A percentile compares a stretch with the other conserved stretches of the same genome.
phyloP scores from a whole-genome alignment of 78 protist species.

The Planoprotostelium fungivorum region DNA sequence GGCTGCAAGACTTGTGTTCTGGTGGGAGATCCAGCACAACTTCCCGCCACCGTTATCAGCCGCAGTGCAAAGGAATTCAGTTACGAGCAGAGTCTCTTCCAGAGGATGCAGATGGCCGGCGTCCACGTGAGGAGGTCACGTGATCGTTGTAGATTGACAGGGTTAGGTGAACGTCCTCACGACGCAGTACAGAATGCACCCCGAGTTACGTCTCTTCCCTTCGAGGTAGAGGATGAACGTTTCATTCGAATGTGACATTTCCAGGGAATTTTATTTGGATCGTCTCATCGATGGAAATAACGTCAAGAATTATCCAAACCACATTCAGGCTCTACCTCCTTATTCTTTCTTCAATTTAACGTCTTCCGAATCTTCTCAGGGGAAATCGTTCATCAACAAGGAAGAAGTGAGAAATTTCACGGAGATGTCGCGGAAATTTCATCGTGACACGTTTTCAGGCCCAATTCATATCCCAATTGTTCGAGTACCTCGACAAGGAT shows the following conservation, averaged over 20 bases:
- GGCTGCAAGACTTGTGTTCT: constrained; percentile 51
- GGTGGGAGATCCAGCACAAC: constrained; percentile 85
- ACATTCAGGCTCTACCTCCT: constrained; percentile 1
- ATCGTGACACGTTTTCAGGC: constrained; percentile 9
- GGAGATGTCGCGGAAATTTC: constrained; percentile 9
- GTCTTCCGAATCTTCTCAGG: background rate
- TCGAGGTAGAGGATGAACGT: constrained; percentile 4
- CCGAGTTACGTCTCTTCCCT: constrained; percentile 71
- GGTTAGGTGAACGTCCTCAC: constrained; percentile 19
- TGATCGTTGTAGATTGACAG: background rate
- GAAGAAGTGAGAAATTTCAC: constrained; percentile 8
- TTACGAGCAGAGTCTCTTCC: constrained; percentile 47
- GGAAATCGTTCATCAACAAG: background rate
- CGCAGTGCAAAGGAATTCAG: constrained; percentile 13
- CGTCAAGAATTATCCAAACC: background rate
- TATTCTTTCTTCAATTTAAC: background rate
- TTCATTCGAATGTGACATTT: background rate
- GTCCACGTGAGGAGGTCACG: background rate
- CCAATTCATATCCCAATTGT: constrained; percentile 3
- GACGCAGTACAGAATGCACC: constrained; percentile 87
- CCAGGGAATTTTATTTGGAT: constrained; percentile 53
- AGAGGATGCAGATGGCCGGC: constrained; percentile 11
- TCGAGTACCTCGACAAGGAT: background rate
- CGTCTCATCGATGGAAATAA: constrained; percentile 34
- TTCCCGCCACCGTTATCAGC: constrained; percentile 74